A percentile compares a stretch with the other conserved stretches of the same genome.
Evolutionary conservation across 2,329 filamentous ascomycete species (phyloP).

Genomic region (Chrysoporthe deuterocubensis): DNA sequence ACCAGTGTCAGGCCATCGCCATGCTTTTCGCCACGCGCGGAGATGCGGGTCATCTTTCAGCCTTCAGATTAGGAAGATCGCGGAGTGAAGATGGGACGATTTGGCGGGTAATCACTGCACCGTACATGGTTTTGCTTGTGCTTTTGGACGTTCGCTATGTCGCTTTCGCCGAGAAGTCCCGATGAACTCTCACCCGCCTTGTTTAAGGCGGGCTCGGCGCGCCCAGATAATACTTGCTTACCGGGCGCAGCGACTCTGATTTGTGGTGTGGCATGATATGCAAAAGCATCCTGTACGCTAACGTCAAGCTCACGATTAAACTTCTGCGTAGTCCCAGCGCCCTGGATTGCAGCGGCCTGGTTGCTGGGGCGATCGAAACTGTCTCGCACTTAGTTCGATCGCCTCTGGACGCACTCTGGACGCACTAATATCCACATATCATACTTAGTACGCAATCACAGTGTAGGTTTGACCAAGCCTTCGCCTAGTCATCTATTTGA

Average conservation of each 20-base stretch:
- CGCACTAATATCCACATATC: not conserved
- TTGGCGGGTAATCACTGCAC: not conserved
- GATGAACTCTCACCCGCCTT: not conserved
- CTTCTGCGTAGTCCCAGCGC: not conserved
- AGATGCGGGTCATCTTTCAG: conserved; percentile 8
- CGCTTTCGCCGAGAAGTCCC: not conserved
- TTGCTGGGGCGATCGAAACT: not conserved
- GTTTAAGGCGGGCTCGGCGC: not conserved
- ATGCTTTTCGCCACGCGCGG: not conserved
- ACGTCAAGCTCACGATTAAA: not conserved
- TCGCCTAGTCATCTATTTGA: too few relatives aligned
- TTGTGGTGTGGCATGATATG: not conserved
- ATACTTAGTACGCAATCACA: not conserved
- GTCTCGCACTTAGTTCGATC: not conserved
- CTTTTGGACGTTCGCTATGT: not conserved
- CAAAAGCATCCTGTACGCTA: not conserved
- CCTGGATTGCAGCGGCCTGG: not conserved
- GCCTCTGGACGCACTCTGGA: not conserved
- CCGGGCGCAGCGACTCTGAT: not conserved
- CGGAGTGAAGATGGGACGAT: conserved; percentile 1
- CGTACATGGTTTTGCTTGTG: not conserved
- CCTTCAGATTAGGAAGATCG: not conserved
- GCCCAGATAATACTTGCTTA: not conserved
- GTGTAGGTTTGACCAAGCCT: too few relatives aligned
- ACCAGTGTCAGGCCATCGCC: conserved; percentile 9